Evolutionary conservation across 331 rosid genomes (phyloP).

Genomic region (Spiraea crenata): DNA sequence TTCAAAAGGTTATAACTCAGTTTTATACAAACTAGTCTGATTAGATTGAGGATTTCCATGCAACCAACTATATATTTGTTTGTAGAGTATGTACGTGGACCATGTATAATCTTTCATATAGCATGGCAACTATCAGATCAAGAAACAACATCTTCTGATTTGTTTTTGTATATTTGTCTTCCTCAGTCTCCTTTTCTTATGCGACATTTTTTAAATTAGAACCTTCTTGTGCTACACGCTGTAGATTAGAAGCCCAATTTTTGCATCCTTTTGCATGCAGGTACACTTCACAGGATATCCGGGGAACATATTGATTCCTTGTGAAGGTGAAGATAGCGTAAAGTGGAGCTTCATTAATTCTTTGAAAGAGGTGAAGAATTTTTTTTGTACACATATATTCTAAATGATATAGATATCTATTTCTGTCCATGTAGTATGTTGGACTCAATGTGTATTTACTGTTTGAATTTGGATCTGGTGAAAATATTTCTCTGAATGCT

Average conservation of each 20-base stretch:
- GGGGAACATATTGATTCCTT: constrained; percentile 62
- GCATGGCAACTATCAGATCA: not conserved
- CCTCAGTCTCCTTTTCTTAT: not conserved
- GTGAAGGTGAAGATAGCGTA: constrained; percentile 87
- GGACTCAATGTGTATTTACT: not conserved
- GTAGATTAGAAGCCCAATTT: constrained; percentile 5
- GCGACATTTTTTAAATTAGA: constrained; percentile 6
- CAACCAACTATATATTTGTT: not conserved
- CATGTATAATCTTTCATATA: not conserved
- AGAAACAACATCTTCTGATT: no score
- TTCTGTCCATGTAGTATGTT: not conserved
- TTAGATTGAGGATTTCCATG: not conserved
- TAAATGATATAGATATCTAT: not conserved
- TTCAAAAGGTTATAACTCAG: not conserved
- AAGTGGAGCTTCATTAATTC: constrained; percentile 97
- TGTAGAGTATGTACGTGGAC: not conserved
- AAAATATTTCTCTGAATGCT: not conserved
- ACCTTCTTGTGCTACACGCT: not conserved
- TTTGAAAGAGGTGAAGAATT: constrained; percentile 71
- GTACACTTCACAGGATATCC: constrained; percentile 97
- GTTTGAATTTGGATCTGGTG: constrained; percentile 5
- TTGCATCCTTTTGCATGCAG: constrained; percentile 41
- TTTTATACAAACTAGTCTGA: not conserved
- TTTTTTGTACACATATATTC: not conserved
- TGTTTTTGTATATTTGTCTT: no score